Evolutionary conservation across 169 alveolate genomes (phyloP), one percentile per base, ranked within the genome.

Genomic region (Babesia bovis): DNA sequence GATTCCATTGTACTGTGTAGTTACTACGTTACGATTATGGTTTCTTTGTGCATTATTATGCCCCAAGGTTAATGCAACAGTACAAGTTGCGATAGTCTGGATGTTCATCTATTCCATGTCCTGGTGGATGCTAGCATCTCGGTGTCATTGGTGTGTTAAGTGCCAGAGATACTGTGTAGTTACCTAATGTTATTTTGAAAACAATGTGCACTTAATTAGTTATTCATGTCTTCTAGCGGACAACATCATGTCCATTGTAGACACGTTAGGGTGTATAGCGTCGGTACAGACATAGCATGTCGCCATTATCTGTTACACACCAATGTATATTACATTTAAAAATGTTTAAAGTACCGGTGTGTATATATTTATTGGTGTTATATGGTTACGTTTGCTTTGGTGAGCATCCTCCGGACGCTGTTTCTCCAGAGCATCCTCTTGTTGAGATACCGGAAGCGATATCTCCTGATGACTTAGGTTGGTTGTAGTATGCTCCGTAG

Each of bases 391-490:
- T 4, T 21, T 4, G 40, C 44, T 32, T 12, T 17, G 44, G 49
- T 32, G 23, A 30, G 10, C 50, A 10, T 3, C 41, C 66, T 35
- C 28, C 49, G 9, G 66, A 13, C 21, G 9, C 33, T 26, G 44
- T 17, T 10, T 33, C 44, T 21, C 30, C 49, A 12, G 66, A 35
- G 4, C 4, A 12, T 21, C 49, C 32, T 4, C 10, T 56, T 44
- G 49, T 15, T 21, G 66, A 56, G 47, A 13, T 33, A 33, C 66
- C 66, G 0, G 66, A 56, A 56, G 66, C 66, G 0, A 5, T 56
- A 17, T 12, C 3, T 32, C 49, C 49, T 2, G 49, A 32, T 6
- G 66, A 56, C 5, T 15, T 56, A 23, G 47, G 66, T 56, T 33
- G 21, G 66, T 56, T 10, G 4, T 32, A 1, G 30, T 35, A 12